These are phyloP conservation scores for Avena sativa DNA, from an alignment of 176 grass and related monocot genomes.

Conservation along the genomic window DNA sequence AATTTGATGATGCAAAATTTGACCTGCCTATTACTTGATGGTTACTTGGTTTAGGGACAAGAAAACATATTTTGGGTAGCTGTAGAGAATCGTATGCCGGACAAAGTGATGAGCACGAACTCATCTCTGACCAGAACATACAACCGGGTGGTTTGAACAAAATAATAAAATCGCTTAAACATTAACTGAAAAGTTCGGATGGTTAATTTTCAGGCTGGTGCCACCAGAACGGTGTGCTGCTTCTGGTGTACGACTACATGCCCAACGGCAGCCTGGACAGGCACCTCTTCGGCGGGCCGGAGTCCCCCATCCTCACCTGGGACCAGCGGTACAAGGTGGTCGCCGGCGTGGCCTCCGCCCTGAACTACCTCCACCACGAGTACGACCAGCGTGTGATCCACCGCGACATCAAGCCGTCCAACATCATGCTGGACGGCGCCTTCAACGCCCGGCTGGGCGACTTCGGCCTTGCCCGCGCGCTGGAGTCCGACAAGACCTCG, in stretches of 20 bases:
- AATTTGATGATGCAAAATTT: not conserved
- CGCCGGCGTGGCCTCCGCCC: conserved; percentile 66
- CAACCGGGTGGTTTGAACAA: not conserved
- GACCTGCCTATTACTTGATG: not conserved
- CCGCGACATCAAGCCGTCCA: conserved; percentile 96
- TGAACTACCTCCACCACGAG: conserved; percentile 94
- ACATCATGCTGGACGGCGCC: conserved; percentile 84
- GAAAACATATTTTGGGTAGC: not conserved
- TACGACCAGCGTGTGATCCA: conserved; percentile 95
- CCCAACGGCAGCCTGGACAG: conserved; percentile 75
- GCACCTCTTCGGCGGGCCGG: conserved; percentile 53
- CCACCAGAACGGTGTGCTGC: conserved; percentile 66
- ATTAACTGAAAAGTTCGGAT: not conserved
- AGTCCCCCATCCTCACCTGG: conserved; percentile 56
- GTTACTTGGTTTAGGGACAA: not conserved
- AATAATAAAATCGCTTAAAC: not conserved
- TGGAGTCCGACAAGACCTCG: conserved; percentile 90
- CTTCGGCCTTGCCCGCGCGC: conserved; percentile 91
- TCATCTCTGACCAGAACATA: not conserved
- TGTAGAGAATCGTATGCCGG: not conserved
- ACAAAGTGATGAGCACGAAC: not conserved
- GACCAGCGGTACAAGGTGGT: conserved; percentile 69
- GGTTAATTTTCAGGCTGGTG: conserved; percentile 65
- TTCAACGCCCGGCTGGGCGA: conserved; percentile 94
- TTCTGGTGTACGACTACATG: conserved; percentile 91